phyloP scores from a whole-genome alignment of 2,329 filamentous ascomycete genomes.

The Colletotrichum limetticola region DNA sequence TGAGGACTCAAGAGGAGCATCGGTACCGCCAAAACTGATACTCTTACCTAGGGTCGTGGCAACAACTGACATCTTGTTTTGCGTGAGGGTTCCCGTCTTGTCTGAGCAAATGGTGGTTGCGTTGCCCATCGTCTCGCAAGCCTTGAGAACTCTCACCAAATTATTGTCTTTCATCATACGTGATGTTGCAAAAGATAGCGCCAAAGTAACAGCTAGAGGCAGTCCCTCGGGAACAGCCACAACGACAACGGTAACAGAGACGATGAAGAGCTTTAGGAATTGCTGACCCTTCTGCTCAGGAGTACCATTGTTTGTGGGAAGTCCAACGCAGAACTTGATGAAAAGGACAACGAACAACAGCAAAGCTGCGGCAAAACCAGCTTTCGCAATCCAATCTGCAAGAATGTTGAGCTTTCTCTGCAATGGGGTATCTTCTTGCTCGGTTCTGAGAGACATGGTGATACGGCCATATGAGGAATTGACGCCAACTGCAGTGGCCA shows the following conservation, averaged over 20 bases:
- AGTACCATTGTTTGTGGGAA: slow-evolving; percentile 59
- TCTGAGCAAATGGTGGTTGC: slow-evolving; percentile 74
- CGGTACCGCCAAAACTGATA: slow-evolving; percentile 46
- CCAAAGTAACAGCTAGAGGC: slow-evolving; percentile 74
- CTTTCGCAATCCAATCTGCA: slow-evolving; percentile 48
- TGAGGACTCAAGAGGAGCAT: slow-evolving; percentile 40
- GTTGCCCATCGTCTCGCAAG: slow-evolving; percentile 79
- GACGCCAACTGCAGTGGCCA: slow-evolving; percentile 65
- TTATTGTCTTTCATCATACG: slow-evolving; percentile 78
- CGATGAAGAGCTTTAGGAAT: slow-evolving; percentile 70
- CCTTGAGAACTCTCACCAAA: slow-evolving; percentile 73
- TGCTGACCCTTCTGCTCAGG: slow-evolving; percentile 68
- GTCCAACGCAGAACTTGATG: slow-evolving; percentile 77
- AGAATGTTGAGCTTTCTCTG: slow-evolving; percentile 64
- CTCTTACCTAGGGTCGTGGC: slow-evolving; percentile 71
- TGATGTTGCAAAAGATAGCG: slow-evolving; percentile 74
- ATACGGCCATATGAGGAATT: slow-evolving; percentile 66
- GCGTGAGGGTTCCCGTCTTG: slow-evolving; percentile 58
- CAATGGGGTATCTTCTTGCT: slow-evolving; percentile 63
- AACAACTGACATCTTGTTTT: slow-evolving; percentile 76
- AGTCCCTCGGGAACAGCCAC: slow-evolving; percentile 77
- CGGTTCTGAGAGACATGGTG: slow-evolving; percentile 65
- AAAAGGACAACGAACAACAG: slow-evolving; percentile 83
- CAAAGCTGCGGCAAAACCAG: slow-evolving; percentile 71
- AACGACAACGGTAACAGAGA: slow-evolving; percentile 73